phyloP scores from a whole-genome alignment of 805 yeast species.

The Wickerhamiella cacticola region DNA sequence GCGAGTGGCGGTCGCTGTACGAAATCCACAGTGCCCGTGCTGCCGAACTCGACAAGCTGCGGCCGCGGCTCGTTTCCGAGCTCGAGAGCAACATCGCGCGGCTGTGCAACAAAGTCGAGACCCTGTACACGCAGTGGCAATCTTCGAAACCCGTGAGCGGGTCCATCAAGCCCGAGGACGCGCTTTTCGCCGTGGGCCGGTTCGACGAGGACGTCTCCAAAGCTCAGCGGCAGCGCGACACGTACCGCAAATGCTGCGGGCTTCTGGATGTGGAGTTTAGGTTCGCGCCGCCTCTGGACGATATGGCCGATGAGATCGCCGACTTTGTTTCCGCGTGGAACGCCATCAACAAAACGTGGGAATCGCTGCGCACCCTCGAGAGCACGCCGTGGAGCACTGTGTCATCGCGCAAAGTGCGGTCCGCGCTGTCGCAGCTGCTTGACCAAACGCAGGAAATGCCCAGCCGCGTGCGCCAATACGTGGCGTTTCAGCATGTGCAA shows the following conservation, averaged over 20 bases:
- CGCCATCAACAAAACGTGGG: slow-evolving; percentile 42
- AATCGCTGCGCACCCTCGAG: slow-evolving; percentile 35
- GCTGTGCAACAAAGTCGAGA: slow-evolving; percentile 27
- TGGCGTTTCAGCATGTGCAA: slow-evolving; percentile 54
- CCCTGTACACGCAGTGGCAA: slow-evolving; percentile 38
- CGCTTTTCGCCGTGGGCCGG: slow-evolving; percentile 21
- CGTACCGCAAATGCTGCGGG: slow-evolving; percentile 29
- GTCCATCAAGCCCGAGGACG: slow-evolving; percentile 22
- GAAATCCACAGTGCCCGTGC: slow-evolving; percentile 32
- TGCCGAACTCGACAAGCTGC: slow-evolving; percentile 27
- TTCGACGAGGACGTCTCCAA: slow-evolving; percentile 23
- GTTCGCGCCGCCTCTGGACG: slow-evolving; percentile 21
- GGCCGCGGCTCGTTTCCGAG: slow-evolving; percentile 1
- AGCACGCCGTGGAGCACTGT: slow-evolving; percentile 39
- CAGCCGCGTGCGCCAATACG: slow-evolving; percentile 46
- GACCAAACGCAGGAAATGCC: slow-evolving; percentile 42
- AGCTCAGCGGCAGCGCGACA: slow-evolving; percentile 15
- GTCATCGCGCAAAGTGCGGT: slow-evolving; percentile 36
- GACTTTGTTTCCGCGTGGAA: slow-evolving; percentile 56
- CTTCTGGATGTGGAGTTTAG: slow-evolving; percentile 30
- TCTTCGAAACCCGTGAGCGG: slow-evolving; percentile 26
- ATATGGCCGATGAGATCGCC: slow-evolving; percentile 37
- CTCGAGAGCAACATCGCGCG: slow-evolving; percentile 30
- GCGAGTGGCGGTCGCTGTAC: slow-evolving; percentile 34
- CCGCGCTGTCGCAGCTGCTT: slow-evolving; percentile 40